Evolutionary conservation across 2,329 filamentous ascomycete species (phyloP).

Genomic region (Lasiodiplodia citricola): DNA sequence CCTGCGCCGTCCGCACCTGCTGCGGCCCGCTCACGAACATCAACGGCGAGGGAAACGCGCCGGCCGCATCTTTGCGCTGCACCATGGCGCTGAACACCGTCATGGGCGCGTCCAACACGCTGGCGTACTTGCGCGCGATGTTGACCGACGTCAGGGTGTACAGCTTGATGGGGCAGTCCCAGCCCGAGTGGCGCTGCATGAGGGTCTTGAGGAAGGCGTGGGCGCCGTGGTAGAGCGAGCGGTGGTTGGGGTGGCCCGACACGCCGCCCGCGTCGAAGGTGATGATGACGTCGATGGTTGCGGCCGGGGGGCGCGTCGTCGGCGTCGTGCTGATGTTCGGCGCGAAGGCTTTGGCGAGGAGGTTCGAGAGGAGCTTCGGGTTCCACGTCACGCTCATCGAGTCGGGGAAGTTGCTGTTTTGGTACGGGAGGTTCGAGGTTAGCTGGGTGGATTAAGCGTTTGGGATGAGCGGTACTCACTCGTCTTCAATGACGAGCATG

Average conservation of each 20-base stretch:
- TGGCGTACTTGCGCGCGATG: conserved; percentile 79
- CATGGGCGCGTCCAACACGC: conserved; percentile 74
- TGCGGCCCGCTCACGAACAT: conserved; percentile 73
- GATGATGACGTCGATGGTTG: conserved; percentile 78
- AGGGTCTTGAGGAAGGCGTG: conserved; percentile 72
- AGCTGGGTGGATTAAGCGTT: background rate
- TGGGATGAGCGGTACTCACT: conserved; percentile 50
- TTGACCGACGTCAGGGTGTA: conserved; percentile 82
- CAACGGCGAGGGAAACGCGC: conserved; percentile 61
- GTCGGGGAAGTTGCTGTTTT: conserved; percentile 75
- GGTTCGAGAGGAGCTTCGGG: conserved; percentile 68
- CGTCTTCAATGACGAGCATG: conserved; percentile 82
- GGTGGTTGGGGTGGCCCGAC: conserved; percentile 91
- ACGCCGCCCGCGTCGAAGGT: conserved; percentile 88
- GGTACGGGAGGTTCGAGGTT: conserved; percentile 26
- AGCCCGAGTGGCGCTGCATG: conserved; percentile 67
- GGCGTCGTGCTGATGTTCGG: conserved; percentile 60
- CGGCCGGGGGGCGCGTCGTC: conserved; percentile 52
- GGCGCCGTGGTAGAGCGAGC: conserved; percentile 83
- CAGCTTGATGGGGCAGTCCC: conserved; percentile 75
- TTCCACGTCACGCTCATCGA: conserved; percentile 86
- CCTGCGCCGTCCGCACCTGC: conserved; percentile 71
- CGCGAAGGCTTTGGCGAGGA: conserved; percentile 76
- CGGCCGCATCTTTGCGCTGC: conserved; percentile 54
- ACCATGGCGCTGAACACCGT: conserved; percentile 68